Conservation (phyloP, 441 rosid species). For the Syzygium syzygioides region DNA sequence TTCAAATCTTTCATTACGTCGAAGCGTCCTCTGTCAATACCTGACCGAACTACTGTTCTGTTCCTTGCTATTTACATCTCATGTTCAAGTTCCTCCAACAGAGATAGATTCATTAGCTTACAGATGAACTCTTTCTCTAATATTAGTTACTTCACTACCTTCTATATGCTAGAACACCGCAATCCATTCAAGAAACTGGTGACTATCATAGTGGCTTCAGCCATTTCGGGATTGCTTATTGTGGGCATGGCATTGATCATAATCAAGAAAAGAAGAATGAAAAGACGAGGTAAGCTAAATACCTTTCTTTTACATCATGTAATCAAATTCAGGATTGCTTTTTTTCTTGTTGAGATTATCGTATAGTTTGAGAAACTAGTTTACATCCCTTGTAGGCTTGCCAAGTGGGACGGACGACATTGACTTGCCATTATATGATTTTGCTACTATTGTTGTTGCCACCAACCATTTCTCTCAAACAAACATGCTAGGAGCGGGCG, state of each 20-base stretch:
- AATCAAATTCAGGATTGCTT: neutral
- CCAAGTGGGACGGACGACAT: neutral
- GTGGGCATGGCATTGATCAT: neutral
- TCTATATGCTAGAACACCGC: too few relatives aligned
- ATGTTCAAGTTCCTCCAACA: too few relatives aligned
- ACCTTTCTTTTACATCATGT: neutral
- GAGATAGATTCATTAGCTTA: too few relatives aligned
- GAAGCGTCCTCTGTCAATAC: too few relatives aligned
- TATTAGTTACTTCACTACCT: too few relatives aligned
- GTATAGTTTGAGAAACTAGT: neutral
- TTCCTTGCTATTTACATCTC: too few relatives aligned
- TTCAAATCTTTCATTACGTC: too few relatives aligned
- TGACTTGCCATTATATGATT: neutral
- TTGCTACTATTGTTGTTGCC: neutral
- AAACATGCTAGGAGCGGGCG: neutral
- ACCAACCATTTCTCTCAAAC: neutral
- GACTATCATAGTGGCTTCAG: neutral
- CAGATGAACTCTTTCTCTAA: too few relatives aligned
- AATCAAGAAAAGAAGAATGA: neutral
- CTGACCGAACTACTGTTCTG: too few relatives aligned
- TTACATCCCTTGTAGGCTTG: neutral
- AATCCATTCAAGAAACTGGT: too few relatives aligned
- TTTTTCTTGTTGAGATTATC: neutral
- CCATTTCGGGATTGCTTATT: neutral
- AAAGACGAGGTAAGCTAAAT: neutral